These are phyloP conservation scores for Kwoniella sp. DNA, from an alignment of 768 basidiomycete species.

Conservation along the genomic window DNA sequence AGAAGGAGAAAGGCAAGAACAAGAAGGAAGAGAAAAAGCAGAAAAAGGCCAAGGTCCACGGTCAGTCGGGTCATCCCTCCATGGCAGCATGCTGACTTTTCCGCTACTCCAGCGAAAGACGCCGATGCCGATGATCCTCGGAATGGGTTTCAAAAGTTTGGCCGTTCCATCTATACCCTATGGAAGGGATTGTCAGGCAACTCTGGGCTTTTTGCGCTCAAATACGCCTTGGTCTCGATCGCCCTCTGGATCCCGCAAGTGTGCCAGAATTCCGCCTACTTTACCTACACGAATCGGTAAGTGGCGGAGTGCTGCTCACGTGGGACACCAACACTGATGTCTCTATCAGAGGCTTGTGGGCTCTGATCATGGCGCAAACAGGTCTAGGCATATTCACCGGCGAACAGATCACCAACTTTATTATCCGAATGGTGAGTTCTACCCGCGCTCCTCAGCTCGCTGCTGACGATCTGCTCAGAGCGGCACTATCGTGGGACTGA, in stretches of 20 bases:
- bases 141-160: slow-evolving; percentile 53
- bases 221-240: slow-evolving; percentile 56
- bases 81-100: not conserved
- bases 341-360: slow-evolving; percentile 59
- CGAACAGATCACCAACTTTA: slow-evolving; percentile 57
- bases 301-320: not conserved
- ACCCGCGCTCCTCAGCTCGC: not conserved
- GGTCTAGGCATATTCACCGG: slow-evolving; percentile 59
- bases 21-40: slow-evolving; percentile 13
- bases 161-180: slow-evolving; percentile 48
- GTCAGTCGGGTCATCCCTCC: not conserved
- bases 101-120: slow-evolving; percentile 46
- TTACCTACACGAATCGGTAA: slow-evolving; percentile 22
- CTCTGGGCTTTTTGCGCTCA: slow-evolving; percentile 56
- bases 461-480: slow-evolving; percentile 10
- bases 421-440: slow-evolving; percentile 55
- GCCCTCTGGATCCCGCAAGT: slow-evolving; percentile 58
- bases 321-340: slow-evolving; percentile 22
- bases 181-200: slow-evolving; percentile 54
- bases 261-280: slow-evolving; percentile 52
- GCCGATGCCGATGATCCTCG: slow-evolving; percentile 55
- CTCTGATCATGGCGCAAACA: slow-evolving; percentile 62
- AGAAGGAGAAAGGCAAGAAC: slow-evolving; percentile 15
- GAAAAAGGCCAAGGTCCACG: slow-evolving; percentile 15
- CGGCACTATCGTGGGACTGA: slow-evolving; percentile 39